Base-by-base conservation (phyloP, 768 basidiomycete genomes). In the Boletus vermiculosoides region DNA sequence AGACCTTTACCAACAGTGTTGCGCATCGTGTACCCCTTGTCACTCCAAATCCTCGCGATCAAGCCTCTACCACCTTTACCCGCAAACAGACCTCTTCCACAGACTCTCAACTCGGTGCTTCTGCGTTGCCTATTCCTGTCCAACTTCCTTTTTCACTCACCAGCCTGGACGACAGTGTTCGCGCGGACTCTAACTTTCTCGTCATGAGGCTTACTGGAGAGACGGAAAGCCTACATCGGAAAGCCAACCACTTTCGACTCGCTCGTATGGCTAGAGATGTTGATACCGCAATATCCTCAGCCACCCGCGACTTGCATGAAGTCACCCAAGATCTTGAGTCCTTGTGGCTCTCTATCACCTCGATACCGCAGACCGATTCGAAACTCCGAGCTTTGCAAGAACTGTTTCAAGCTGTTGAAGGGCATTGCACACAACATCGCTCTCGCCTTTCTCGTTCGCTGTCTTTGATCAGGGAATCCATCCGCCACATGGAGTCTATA, bases 121-220 rank as follows among this genome's bases (percentile, higher is more conserved):
- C 76, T 23, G 73, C 71, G 51, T 63, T 74, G 34, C 67, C 70
- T 6, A 56, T 65, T 41, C 34, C 69, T 11, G 59, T 76, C 16
- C 77, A 79, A 50, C 66, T 81, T 16, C 83, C 85, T 3, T 79
- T 90, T 64, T 83, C 88, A 55, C 73, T 84, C 34, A 60, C 77
- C 37, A 71, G 74, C 40, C 73, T 94, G 37, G 87, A 95, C 66
- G 80, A 82, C 41, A 74, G 76, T 52, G 85, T 92, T 56, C 85
- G 91, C 31, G 68, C 80, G 13, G 85, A 90, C 66, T 80, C 81
- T 45, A 91, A 93, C 67, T 71, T 81, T n/a, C 83, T 83, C 63
- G 74, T 83, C 48, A 83, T 92, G 74, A 75, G 80, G 56, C 77
- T 92, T 16, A 76, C 76, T 4, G 84, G 83, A n/a, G 76, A 73